A percentile compares a stretch with the other conserved stretches of the same genome.
These are phyloP conservation scores for Pseudocercospora fijiensis DNA, from an alignment of 2,329 filamentous ascomycete species.

Conservation along the genomic window DNA sequence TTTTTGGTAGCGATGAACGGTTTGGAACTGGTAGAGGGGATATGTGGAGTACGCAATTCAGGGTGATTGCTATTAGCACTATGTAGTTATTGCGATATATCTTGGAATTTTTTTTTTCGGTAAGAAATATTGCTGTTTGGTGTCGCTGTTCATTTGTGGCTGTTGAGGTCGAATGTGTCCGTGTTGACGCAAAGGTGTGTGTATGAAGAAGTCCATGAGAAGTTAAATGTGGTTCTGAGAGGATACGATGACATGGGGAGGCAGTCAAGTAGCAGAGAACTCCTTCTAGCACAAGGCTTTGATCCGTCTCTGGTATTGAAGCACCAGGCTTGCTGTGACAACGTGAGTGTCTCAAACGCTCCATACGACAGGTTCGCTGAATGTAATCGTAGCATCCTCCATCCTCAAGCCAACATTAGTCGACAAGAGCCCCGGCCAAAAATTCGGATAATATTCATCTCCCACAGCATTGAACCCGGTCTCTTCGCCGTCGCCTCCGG, in stretches of 20 bases:
- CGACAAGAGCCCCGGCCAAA: slow-evolving; percentile 18
- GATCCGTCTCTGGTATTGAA: background rate
- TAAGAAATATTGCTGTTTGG: background rate
- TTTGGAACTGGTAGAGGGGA: background rate
- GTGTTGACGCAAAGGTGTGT: too few relatives aligned
- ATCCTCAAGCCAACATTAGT: slow-evolving; percentile 16
- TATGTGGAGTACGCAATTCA: background rate
- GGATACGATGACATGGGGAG: background rate
- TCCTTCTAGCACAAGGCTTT: background rate
- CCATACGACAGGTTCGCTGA: slow-evolving; percentile 7
- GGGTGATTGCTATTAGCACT: background rate
- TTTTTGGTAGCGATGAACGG: background rate
- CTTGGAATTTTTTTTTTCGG: background rate
- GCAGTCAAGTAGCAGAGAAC: background rate
- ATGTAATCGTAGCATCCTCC: slow-evolving; percentile 16
- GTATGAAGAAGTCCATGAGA: background rate
- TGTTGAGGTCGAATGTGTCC: background rate
- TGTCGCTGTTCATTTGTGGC: background rate
- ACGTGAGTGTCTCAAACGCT: background rate
- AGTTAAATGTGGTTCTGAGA: background rate
- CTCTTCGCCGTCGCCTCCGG: slow-evolving; percentile 20
- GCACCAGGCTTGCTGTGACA: too few relatives aligned
- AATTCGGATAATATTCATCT: slow-evolving; percentile 19
- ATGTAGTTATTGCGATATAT: background rate
- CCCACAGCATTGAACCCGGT: slow-evolving; percentile 16